These are phyloP conservation scores for Fagopyrum tataricum DNA, from an alignment of 148 eudicot species.

Conservation along the genomic window DNA sequence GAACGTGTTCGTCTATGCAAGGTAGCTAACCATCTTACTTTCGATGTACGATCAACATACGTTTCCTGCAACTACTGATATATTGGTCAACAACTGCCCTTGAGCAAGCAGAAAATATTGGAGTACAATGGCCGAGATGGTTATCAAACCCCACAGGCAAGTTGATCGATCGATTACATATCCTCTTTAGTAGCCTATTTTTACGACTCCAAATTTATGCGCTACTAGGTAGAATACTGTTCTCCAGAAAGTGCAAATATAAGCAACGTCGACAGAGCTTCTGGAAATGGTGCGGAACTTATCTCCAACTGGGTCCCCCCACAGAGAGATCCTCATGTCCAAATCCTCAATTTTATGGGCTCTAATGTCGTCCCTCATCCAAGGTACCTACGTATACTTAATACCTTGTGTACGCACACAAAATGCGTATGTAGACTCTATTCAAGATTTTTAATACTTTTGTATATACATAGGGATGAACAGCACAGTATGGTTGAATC, in stretches of 20 bases:
- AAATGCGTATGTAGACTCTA: not conserved
- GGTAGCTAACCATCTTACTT: slow-evolving; percentile 11
- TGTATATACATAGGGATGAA: not conserved
- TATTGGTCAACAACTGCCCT: not conserved
- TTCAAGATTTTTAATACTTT: not conserved
- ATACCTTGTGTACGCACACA: not conserved
- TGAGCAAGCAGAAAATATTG: slow-evolving; percentile 13
- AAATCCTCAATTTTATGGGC: slow-evolving; percentile 2
- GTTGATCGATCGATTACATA: not conserved
- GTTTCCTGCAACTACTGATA: not conserved
- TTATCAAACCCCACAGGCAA: not conserved
- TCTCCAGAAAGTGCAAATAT: slow-evolving; percentile 8
- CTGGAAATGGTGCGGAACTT: not conserved
- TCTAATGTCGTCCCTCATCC: not conserved
- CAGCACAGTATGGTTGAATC: not conserved
- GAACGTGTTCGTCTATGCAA: slow-evolving; percentile 32
- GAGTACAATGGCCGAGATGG: slow-evolving; percentile 5
- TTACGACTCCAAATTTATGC: not conserved
- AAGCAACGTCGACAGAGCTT: not conserved
- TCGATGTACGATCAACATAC: not conserved
- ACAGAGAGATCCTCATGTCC: not conserved
- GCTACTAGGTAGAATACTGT: not conserved
- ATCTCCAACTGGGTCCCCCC: not conserved
- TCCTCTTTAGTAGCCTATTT: not conserved
- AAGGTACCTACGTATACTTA: not conserved